Base-by-base conservation (phyloP, 192 early-diverging fungal genomes). In the Entophlyctis luteolus region DNA sequence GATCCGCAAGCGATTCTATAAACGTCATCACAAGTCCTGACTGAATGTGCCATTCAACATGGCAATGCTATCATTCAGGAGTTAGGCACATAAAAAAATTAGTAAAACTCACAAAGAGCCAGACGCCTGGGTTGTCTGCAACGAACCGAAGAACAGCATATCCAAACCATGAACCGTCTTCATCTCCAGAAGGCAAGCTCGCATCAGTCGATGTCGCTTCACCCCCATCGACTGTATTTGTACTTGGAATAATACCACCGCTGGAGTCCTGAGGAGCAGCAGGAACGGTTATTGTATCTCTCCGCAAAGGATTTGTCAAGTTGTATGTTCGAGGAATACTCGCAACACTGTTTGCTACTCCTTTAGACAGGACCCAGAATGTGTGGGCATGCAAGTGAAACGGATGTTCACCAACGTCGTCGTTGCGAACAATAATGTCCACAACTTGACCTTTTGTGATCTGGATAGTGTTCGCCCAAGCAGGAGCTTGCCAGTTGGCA, bases 71-170 rank as follows among this genome's bases (percentile, higher is more conserved):
- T n/a, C n/a, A n/a, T n/a, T n/a, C n/a, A n/a, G n/a, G n/a, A n/a
- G n/a, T n/a, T n/a, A n/a, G n/a, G n/a, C n/a, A n/a, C n/a, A n/a
- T n/a, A n/a, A n/a, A n/a, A n/a, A n/a, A n/a, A n/a, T n/a, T n/a
- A n/a, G n/a, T n/a, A n/a, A n/a, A n/a, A n/a, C n/a, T n/a, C n/a
- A n/a, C n/a, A n/a, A n/a, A n/a, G 53, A 90, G 72, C 90, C 89
- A 92, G 10, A 82, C 79, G 55, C 91, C 91, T 10, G 90, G 88
- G 75, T 93, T 93, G 71, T 92, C 86, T 6, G 89, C 88, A 29
- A 79, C 58, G 78, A 91, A 91, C 32, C 91, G 81, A 67, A 95
- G 69, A 4, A 89, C 79, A 5, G 82, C 80, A 58, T 85, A 89
- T 55, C 87, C 79, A 31, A 68, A 45, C 73, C 53, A 55, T 18